These are phyloP conservation scores for Ustilago shanxiensis DNA, from an alignment of 1,284 basidiomycete species.

Conservation along the genomic window DNA sequence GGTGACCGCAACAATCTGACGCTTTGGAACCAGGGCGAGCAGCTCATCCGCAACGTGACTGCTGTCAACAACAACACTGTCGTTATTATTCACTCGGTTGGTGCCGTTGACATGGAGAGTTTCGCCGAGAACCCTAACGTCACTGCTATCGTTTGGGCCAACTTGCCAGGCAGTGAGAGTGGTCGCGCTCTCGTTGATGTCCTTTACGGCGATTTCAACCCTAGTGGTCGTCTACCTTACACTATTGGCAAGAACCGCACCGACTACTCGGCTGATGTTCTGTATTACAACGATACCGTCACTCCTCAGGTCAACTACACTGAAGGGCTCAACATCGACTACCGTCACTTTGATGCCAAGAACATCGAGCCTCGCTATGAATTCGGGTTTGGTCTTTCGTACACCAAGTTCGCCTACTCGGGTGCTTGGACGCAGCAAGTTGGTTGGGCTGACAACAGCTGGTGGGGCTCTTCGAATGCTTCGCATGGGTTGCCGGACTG, in stretches of 20 bases:
- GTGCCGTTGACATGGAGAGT: slow-evolving; percentile 57
- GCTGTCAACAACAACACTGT: slow-evolving; percentile 61
- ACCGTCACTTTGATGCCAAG: slow-evolving; percentile 54
- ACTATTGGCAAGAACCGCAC: slow-evolving; percentile 58
- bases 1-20: slow-evolving; percentile 84
- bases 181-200: slow-evolving; percentile 58
- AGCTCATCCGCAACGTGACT: slow-evolving; percentile 58
- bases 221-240: slow-evolving; percentile 62
- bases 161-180: slow-evolving; percentile 59
- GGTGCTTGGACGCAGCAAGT: slow-evolving; percentile 42
- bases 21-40: slow-evolving; percentile 82
- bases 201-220: slow-evolving; percentile 61
- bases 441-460: slow-evolving; percentile 45
- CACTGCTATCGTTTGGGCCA: slow-evolving; percentile 59
- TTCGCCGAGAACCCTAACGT: slow-evolving; percentile 63
- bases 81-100: slow-evolving; percentile 60
- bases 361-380: slow-evolving; percentile 57
- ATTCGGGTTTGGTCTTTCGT: slow-evolving; percentile 63
- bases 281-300: slow-evolving; percentile 48
- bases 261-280: slow-evolving; percentile 56
- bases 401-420: slow-evolving; percentile 59
- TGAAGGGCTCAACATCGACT: slow-evolving; percentile 60
- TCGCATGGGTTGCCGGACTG: slow-evolving; percentile 51
- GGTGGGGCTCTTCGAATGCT: slow-evolving; percentile 45
- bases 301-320: slow-evolving; percentile 61